phyloP scores from a whole-genome alignment of 1,139 yeast species.

The Suhomyces coccinellae region DNA sequence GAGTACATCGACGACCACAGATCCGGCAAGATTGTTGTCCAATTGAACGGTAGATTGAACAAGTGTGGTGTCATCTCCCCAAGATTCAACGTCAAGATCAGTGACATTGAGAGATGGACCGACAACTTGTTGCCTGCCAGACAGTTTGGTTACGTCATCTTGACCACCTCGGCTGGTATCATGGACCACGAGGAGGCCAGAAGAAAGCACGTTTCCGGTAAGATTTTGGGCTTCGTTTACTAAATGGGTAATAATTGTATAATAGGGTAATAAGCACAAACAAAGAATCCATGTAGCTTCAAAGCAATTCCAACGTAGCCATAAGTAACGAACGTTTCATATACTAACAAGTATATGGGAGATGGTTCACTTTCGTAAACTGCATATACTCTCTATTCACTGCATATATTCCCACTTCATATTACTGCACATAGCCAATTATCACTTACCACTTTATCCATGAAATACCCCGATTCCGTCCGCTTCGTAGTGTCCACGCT shows the following conservation, averaged over 20 bases:
- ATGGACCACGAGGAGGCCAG: slow-evolving; percentile 99
- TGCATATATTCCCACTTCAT: too few relatives aligned
- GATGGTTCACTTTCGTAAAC: too few relatives aligned
- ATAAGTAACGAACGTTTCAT: too few relatives aligned
- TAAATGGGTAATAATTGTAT: slow-evolving; percentile 12
- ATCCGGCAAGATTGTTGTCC: slow-evolving; percentile 96
- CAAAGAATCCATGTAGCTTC: too few relatives aligned
- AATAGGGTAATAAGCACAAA: slow-evolving; percentile 9
- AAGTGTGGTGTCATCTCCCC: slow-evolving; percentile 98
- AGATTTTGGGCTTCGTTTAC: slow-evolving; percentile 95
- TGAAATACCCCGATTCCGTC: slow-evolving; percentile 23
- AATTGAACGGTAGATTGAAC: slow-evolving; percentile 96
- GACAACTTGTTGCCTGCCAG: slow-evolving; percentile 97
- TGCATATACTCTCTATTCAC: too few relatives aligned
- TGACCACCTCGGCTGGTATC: slow-evolving; percentile 99
- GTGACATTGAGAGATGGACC: slow-evolving; percentile 96
- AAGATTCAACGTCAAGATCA: slow-evolving; percentile 93
- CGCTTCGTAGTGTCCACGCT: slow-evolving; percentile 35
- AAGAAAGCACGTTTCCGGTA: slow-evolving; percentile 99
- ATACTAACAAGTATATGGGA: too few relatives aligned
- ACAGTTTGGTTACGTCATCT: slow-evolving; percentile 96
- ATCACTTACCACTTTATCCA: neutral
- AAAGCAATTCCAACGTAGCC: too few relatives aligned
- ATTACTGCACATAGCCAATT: neutral
- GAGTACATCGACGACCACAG: slow-evolving; percentile 99